Evolutionary conservation across 139 green algal genomes (phyloP), one percentile per base, ranked within the genome.

Genomic region (Auxenochlorella protothecoides): DNA sequence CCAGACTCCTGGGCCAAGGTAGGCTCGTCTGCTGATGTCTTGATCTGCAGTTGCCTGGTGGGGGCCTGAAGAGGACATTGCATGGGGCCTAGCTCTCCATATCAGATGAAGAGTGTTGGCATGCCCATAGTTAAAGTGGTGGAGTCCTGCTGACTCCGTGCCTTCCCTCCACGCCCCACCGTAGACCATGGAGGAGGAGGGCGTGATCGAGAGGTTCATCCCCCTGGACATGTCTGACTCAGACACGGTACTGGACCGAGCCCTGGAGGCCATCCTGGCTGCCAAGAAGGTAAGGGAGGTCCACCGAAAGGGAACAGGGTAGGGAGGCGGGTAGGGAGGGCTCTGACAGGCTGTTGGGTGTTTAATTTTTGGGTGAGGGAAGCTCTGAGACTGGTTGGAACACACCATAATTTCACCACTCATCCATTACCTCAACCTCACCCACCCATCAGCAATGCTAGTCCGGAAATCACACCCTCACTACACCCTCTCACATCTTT

Each of bases 141-240:
- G 27, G 27, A 44, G 27, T 44, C 27, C 27, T 44, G 27, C 27
- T 44, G 27, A 44, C 27, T 44, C 27, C 27, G 27, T 44, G 27
- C 27, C 27, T 44, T 44, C 27, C 27, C 27, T 44, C 27, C 27
- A 44, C 27, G 27, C 27, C 27, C 27, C 27, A 44, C 27, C 27
- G 1, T 44, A 44, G 65, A 68, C 82, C 57, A 75, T 96, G 63
- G 77, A 82, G 68, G 74, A 85, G 52, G 88, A 95, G 64, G 85
- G 83, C 54, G 77, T 89, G 53, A 85, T 92, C 56, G 81, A 88
- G 59, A 85, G 88, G 69, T 95, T 93, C 72, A 68, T 91, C 9
- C 76, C 79, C 65, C 76, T 95, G 27, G 90, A 96, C 79, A 92
- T 94, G 66, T 75, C 69, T 27, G 85, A 94, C 64, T 76, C 83